A percentile compares a stretch with the other conserved stretches of the same genome.
phyloP scores from a whole-genome alignment of 805 yeast genomes.

The Tetrapisispora nanseiensis region DNA sequence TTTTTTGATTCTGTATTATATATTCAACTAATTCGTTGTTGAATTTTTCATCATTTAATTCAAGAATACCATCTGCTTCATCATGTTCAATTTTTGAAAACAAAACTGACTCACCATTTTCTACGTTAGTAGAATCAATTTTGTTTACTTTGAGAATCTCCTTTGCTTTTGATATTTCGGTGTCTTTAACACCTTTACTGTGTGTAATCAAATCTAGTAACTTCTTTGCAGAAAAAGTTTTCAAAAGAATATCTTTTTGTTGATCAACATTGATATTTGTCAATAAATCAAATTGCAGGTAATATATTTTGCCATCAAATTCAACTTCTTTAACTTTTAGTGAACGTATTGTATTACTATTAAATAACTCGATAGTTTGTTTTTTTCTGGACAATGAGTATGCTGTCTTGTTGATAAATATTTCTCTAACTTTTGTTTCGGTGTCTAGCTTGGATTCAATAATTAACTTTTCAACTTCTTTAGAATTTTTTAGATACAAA shows the following conservation, averaged over 20 bases:
- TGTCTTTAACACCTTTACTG: background rate
- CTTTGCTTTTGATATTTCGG: background rate
- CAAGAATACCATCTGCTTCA: background rate
- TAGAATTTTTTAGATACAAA: constrained; percentile 5
- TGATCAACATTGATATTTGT: background rate
- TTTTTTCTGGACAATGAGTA: constrained; percentile 8
- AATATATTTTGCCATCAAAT: constrained; percentile 1
- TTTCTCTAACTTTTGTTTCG: background rate
- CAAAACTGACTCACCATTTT: background rate
- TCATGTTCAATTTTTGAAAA: background rate
- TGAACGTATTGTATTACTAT: background rate
- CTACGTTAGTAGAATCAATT: background rate
- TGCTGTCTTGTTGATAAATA: constrained; percentile 3
- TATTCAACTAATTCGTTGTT: background rate
- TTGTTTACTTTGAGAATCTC: no score
- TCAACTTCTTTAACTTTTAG: background rate
- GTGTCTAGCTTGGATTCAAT: background rate
- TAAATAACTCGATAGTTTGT: constrained; percentile 2
- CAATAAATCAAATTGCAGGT: constrained; percentile 1
- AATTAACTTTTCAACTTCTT: background rate
- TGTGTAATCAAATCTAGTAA: background rate
- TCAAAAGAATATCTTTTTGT: background rate
- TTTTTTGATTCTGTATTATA: background rate
- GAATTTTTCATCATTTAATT: background rate
- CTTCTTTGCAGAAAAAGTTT: background rate